Base-by-base conservation (phyloP, 441 rosid species). In the Adansonia rubrostipa region DNA sequence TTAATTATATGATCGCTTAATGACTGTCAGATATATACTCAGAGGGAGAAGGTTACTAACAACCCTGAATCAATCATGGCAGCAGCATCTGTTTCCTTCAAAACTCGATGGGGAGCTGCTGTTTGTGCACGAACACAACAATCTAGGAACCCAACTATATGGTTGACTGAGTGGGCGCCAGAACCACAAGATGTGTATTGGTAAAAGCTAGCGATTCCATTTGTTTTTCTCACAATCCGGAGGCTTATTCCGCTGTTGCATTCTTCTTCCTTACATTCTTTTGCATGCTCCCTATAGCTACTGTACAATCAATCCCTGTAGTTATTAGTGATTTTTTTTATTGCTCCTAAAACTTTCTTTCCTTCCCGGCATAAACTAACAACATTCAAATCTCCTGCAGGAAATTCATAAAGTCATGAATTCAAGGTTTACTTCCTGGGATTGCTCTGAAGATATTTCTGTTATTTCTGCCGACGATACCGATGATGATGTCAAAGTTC, bases 141-240 rank as follows among this genome's bases (percentile, higher is more conserved):
- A 85, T 78, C 92, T 73, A 87, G 97, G 87, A 88, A 94, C 80
- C 98, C 99, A 14, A 90, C 98, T 74, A 57, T 84, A 48, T 96
- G 98, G 99, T 66, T 96, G 77, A 96, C 99, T 45, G 96, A 93
- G 53, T 96, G 98, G 97, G 99, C 98, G 73, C 95, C 98, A 0
- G 99, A 96, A 82, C 99, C 99, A 50, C 86, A 93, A 6, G 99
- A 94, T 81, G 79, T 96, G 42, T 94, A 83, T 82, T 96, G 97
- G 90, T 87, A 88, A 62, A 96, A 96, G 83, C 86, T 96, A 11
- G 92, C 98, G 40, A 87, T 96, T 84, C 98, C 98, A 19, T 96
- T 82, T 80, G 98, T 96, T 13, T 89, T 91, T 33, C 94, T 96
- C 28, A 79, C 95, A 50, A 83, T 94, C 14, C 82, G 96, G 81